phyloP scores from a whole-genome alignment of 345 rosid species.

The Aegle marmelos region DNA sequence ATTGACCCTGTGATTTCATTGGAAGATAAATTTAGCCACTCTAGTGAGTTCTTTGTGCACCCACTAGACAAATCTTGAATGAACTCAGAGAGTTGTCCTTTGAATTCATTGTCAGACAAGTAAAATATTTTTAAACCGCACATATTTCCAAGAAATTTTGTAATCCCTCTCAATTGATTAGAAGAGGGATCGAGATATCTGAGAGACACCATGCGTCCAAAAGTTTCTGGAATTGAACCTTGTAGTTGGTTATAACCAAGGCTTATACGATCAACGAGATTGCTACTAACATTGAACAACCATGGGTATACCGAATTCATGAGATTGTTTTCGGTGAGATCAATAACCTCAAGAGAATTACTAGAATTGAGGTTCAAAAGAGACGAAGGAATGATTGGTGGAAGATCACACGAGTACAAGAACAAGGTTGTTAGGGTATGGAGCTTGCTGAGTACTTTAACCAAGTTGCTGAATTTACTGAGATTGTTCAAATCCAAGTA shows the following conservation, averaged over 20 bases:
- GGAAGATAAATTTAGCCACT: not conserved
- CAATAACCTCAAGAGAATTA: not conserved
- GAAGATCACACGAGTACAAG: not conserved
- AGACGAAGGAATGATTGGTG: not conserved
- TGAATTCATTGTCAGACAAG: not conserved
- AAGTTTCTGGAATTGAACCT: not conserved
- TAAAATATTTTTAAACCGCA: not conserved
- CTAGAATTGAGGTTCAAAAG: not conserved
- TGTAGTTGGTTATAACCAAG: not conserved
- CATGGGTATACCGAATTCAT: not conserved
- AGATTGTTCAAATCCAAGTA: not conserved
- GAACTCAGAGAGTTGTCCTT: not conserved
- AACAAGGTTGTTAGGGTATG: not conserved
- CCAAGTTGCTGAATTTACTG: constrained; percentile 8
- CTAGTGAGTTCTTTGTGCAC: not conserved
- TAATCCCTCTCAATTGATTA: not conserved
- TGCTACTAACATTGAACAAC: constrained; percentile 5
- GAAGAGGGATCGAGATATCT: not conserved
- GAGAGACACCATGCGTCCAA: not conserved
- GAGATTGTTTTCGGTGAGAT: not conserved
- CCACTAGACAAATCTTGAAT: constrained; percentile 10
- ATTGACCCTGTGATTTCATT: constrained; percentile 19
- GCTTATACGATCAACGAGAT: not conserved
- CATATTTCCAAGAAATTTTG: not conserved
- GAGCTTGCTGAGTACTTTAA: not conserved